A percentile compares a stretch with the other conserved stretches of the same genome.
Conservation (phyloP, 345 rosid genomes). For the Dovyalis caffra region DNA sequence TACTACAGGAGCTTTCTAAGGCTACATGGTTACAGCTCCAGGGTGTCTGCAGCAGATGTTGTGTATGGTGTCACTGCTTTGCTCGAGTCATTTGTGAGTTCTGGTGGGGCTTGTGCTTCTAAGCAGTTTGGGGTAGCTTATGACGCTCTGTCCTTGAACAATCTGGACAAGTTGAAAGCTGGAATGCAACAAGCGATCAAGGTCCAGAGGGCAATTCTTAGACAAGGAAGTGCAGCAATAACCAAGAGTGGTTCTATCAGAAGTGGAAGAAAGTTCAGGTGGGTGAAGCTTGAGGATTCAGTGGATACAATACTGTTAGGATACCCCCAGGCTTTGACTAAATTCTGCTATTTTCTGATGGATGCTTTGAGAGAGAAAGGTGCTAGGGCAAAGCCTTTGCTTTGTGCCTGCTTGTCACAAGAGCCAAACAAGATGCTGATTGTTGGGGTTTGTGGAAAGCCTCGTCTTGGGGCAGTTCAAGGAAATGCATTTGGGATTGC, state of each 20-base stretch:
- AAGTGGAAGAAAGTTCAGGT: constrained; percentile 92
- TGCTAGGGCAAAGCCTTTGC: constrained; percentile 84
- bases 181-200: constrained; percentile 98
- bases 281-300: constrained; percentile 91
- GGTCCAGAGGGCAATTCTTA: constrained; percentile 81
- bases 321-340: constrained; percentile 90
- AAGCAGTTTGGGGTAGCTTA: constrained; percentile 90
- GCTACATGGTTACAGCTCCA: constrained; percentile 90
- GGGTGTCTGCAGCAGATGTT: constrained; percentile 94
- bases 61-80: constrained; percentile 93
- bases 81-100: constrained; percentile 83
- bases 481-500: constrained; percentile 92
- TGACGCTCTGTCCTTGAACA: constrained; percentile 82
- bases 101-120: constrained; percentile 79
- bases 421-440: constrained; percentile 71
- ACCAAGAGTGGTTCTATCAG: constrained; percentile 75
- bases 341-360: constrained; percentile 93
- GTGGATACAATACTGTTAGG: constrained; percentile 73
- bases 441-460: constrained; percentile 92
- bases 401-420: constrained; percentile 77
- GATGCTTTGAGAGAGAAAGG: constrained; percentile 97
- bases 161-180: constrained; percentile 62
- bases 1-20: constrained; percentile 82
- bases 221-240: constrained; percentile 94
- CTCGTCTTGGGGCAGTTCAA: constrained; percentile 83